Evolutionary conservation across 306 rosid species (phyloP), one percentile per base, ranked within the genome.

Genomic region (Sophora flavescens): DNA sequence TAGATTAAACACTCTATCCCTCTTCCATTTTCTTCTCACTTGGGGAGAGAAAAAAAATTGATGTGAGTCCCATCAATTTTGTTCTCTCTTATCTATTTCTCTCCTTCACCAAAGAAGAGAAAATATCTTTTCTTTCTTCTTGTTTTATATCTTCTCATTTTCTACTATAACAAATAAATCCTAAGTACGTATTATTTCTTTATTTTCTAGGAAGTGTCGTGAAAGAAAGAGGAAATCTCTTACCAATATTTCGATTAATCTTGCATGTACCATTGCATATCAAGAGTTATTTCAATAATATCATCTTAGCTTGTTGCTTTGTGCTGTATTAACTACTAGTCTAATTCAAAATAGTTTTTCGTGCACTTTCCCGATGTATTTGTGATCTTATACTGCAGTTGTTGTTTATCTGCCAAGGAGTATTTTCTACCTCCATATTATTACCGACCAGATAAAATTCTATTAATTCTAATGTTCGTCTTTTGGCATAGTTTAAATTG

Each of bases 181-280:
- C n/a, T n/a, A n/a, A n/a, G n/a, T n/a, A n/a, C n/a, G 57, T 47
- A 45, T 15, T 71, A 26, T 45, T 52, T 42, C 39, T 13, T 54
- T 58, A 2, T 59, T 74, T 45, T 60, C 76, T 63, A 18, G 16
- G 2, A 65, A 73, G 52, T 72, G 50, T 77, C 13, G 26, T 77
- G 14, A 57, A 26, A 59, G 33, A n/a, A 59, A 17, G 75, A 12
- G 72, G 54, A 30, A 57, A n/a, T 71, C 33, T 9, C 56, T 13
- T 0, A 12, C 7, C 16, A 4, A 26, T 14, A 45, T 38, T 16
- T 52, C 26, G 48, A 32, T 60, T 36, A 48, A 65, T 69, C 68
- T 68, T 12, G 6, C 53, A 4, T 60, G 38, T 33, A 4, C 35
- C 15, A 11, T 58, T 51, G 59, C n/a, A 11, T 56, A 44, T 50